Conservation (phyloP, 2,329 filamentous ascomycete species). For the Ilyonectria destructans region DNA sequence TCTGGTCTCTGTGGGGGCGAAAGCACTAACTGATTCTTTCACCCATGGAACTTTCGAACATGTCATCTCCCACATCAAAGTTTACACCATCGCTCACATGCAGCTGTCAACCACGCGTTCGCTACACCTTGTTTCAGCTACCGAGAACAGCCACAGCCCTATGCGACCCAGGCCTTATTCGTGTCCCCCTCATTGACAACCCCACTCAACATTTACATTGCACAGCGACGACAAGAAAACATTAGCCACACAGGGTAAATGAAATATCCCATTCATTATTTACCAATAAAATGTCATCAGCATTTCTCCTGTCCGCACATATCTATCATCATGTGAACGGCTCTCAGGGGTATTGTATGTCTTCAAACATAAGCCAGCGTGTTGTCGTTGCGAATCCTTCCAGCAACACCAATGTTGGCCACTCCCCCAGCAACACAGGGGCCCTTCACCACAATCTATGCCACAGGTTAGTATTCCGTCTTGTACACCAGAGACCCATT, state of each 20-base stretch:
- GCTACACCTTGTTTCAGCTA: not conserved
- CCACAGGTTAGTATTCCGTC: slow-evolving; percentile 29
- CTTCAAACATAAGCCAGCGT: slow-evolving; percentile 74
- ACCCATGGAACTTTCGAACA: not conserved
- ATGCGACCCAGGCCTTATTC: not conserved
- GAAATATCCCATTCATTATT: slow-evolving; percentile 11
- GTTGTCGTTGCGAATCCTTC: slow-evolving; percentile 79
- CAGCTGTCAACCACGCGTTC: not conserved
- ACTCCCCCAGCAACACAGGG: slow-evolving; percentile 81
- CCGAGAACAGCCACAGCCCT: not conserved
- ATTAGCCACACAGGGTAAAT: not conserved
- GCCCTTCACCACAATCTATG: slow-evolving; percentile 79
- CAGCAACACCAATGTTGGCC: slow-evolving; percentile 75
- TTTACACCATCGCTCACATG: not conserved
- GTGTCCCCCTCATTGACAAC: not conserved
- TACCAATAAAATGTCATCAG: slow-evolving; percentile 12
- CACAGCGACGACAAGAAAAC: not conserved
- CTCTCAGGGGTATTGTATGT: not conserved
- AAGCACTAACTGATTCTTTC: not conserved
- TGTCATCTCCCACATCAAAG: not conserved
- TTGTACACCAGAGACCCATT: not conserved
- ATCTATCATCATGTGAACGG: slow-evolving; percentile 20
- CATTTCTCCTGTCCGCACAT: slow-evolving; percentile 4
- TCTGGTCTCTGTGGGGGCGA: not conserved
- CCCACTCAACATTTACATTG: not conserved